A percentile compares a stretch with the other conserved stretches of the same genome.
Conservation (phyloP, 192 early-diverging fungal species). For the Umbelopsis sp. region DNA sequence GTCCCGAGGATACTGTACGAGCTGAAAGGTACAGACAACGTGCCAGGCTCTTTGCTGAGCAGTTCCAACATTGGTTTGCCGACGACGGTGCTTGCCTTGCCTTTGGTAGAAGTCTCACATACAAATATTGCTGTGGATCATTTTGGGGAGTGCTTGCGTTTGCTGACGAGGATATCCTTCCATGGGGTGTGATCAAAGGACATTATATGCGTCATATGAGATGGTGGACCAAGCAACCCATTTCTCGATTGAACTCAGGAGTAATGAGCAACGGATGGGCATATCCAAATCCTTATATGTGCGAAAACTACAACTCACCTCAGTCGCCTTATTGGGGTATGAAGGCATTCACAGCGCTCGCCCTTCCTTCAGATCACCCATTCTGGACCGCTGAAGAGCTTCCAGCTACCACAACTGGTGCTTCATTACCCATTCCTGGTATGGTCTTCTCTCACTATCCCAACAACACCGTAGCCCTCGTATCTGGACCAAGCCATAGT, state of each 20-base stretch:
- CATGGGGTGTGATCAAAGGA: constrained; percentile 27
- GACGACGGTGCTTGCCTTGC: constrained; percentile 19
- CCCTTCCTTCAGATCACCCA: not conserved
- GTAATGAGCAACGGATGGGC: constrained; percentile 16
- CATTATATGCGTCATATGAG: constrained; percentile 23
- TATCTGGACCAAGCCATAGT: constrained; percentile 14
- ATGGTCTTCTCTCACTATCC: constrained; percentile 24
- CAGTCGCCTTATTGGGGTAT: constrained; percentile 22
- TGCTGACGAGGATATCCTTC: constrained; percentile 18
- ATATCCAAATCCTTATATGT: constrained; percentile 17
- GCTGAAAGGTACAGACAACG: not conserved
- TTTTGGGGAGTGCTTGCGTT: constrained; percentile 12
- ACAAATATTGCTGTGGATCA: constrained; percentile 16
- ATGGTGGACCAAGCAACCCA: constrained; percentile 23
- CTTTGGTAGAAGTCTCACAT: constrained; percentile 13
- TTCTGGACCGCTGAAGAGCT: constrained; percentile 18
- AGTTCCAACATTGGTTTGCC: constrained; percentile 26
- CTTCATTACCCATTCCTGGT: not conserved
- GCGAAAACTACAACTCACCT: constrained; percentile 21
- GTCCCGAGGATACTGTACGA: constrained; percentile 18
- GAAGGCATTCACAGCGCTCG: constrained; percentile 10
- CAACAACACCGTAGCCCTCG: constrained; percentile 11
- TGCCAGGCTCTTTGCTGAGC: constrained; percentile 5
- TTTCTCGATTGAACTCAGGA: not conserved
- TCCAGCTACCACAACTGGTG: not conserved